These are phyloP conservation scores for Hymenoscyphus infarciens DNA, from an alignment of 2,329 filamentous ascomycete species.

Conservation along the genomic window DNA sequence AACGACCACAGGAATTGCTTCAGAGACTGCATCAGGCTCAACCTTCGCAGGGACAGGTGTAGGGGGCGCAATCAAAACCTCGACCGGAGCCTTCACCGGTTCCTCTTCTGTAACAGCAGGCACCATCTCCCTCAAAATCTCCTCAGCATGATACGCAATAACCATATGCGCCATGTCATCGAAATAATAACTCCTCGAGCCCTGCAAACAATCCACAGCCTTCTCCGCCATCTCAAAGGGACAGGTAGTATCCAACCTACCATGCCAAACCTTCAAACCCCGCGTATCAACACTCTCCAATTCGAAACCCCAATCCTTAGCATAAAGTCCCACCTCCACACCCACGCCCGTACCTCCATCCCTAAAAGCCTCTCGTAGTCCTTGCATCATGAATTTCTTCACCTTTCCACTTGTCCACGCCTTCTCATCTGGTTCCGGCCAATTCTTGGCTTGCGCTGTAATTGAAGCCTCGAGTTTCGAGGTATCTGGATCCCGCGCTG, in stretches of 20 bases:
- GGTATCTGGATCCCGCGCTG: slow-evolving; percentile 14
- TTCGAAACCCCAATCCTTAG: slow-evolving; percentile 20
- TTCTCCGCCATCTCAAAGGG: slow-evolving; percentile 19
- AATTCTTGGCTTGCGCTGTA: slow-evolving; percentile 6
- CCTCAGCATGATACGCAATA: slow-evolving; percentile 13
- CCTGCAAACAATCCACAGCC: slow-evolving; percentile 9
- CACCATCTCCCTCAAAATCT: slow-evolving; percentile 7
- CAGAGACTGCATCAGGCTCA: background rate
- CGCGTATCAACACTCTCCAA: slow-evolving; percentile 17
- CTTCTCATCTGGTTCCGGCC: slow-evolving; percentile 8
- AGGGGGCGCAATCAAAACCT: background rate
- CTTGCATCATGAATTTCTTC: background rate
- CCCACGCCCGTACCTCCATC: slow-evolving; percentile 10
- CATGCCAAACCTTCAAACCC: slow-evolving; percentile 21
- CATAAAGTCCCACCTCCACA: slow-evolving; percentile 9
- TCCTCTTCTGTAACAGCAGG: background rate
- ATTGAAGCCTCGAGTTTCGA: slow-evolving; percentile 12
- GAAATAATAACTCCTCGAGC: slow-evolving; percentile 6
- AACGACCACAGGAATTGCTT: background rate
- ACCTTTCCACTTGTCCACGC: slow-evolving; percentile 10
- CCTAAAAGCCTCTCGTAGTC: slow-evolving; percentile 13
- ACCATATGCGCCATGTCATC: slow-evolving; percentile 12
- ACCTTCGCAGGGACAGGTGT: background rate
- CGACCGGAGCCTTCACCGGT: background rate
- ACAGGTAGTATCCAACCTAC: slow-evolving; percentile 18